Evolutionary conservation across 2,329 filamentous ascomycete genomes (phyloP), one percentile per base, ranked within the genome.

Genomic region (Botrytis tulipae): DNA sequence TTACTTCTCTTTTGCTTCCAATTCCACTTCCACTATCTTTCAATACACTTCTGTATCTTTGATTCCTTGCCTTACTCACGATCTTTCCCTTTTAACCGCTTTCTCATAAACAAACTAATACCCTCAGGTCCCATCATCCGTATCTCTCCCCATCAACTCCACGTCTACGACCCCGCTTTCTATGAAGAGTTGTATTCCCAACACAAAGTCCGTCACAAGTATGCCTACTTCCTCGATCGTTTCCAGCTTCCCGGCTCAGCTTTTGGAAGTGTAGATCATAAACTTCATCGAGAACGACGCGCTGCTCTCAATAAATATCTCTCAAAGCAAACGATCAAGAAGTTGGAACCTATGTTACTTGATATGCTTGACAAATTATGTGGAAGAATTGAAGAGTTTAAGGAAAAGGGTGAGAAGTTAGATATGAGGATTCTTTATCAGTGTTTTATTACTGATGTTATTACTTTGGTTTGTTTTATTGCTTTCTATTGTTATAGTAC

Each of bases 381-480:
- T 54, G 63, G 22, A 6, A 73, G 77, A 7, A 76, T 77, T 35
- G 74, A 76, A 48, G 73, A 75, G 37, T 77, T 73, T n/a, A 72
- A 65, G 46, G 66, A 72, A 37, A 71, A 62, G 9, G 70, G 70
- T 20, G 60, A 73, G 44, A 71, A 70, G n/a, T 63, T 77, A 62
- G 48, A 66, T 14, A 76, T 79, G 73, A 69, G 73, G 18, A 32
- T 73, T 32, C 73, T 74, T 12, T 77, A 76, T 62, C 72, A 73
- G 59, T 78, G 73, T 67, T 72, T 75, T 22, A 73, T 76, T 20
- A 78, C 76, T 20, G 81, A 82, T 75, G 75, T 80, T 12, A 78
- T 82, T 48, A 80, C 78, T 29, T 73, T 78, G 44, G 67, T 70
- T 22, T 25, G 67, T 61, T 32, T 42, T 1, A 3, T 59, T 32